A percentile compares a stretch with the other conserved stretches of the same genome.
Conservation (phyloP, 148 eudicot genomes). For the Drosera capensis region DNA sequence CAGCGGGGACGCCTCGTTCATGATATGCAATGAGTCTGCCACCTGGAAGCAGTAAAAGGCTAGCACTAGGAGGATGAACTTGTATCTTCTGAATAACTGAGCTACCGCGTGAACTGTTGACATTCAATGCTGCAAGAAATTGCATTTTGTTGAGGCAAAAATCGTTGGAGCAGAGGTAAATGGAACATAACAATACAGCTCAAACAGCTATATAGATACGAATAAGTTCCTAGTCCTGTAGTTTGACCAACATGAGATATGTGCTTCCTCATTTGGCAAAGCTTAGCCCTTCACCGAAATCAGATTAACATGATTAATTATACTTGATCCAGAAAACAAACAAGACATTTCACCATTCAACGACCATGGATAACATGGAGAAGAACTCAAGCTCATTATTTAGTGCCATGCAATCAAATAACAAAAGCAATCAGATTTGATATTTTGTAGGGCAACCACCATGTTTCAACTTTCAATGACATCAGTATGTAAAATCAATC, state of each 20-base stretch:
- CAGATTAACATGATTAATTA: no score
- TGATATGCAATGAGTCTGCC: constrained; percentile 62
- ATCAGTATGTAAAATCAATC: no score
- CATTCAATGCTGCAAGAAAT: constrained; percentile 45
- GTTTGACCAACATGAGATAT: no score
- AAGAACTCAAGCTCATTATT: neutral
- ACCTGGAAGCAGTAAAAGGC: constrained; percentile 51
- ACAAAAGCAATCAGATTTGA: no score
- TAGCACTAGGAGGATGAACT: constrained; percentile 60
- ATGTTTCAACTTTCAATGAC: no score
- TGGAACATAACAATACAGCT: neutral
- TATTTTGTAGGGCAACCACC: no score
- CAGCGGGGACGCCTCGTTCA: constrained; percentile 51
- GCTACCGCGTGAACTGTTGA: constrained; percentile 25
- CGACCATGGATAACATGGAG: neutral
- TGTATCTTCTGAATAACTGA: constrained; percentile 31
- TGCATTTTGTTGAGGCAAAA: no score
- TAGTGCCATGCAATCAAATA: neutral
- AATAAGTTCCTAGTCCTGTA: neutral
- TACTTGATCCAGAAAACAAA: no score
- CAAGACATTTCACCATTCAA: no score
- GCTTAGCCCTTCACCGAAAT: no score
- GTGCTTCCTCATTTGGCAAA: no score
- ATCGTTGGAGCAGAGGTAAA: neutral
- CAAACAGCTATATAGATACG: neutral